Percentiles rank a stretch among this genome's conserved stretches.
Conservation (phyloP, 2,329 filamentous ascomycete genomes). For the Aureobasidium sp. region DNA sequence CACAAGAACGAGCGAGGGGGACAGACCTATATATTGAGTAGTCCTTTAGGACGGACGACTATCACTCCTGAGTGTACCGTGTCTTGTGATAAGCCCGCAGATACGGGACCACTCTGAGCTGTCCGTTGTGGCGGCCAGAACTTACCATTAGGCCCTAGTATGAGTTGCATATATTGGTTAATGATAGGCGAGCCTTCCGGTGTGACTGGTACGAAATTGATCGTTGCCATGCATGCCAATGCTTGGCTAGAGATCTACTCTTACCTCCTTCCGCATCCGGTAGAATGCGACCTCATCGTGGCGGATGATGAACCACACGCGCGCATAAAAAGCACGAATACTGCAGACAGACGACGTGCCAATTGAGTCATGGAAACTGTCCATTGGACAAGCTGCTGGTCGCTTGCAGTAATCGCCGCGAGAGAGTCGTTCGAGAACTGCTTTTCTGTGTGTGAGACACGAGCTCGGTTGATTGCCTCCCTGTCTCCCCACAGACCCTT, state of each 20-base stretch:
- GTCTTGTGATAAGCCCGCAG: slow-evolving; percentile 12
- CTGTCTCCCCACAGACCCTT: slow-evolving; percentile 11
- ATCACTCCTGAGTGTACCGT: neutral
- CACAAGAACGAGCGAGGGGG: neutral
- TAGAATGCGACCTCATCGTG: slow-evolving; percentile 18
- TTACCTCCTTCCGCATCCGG: slow-evolving; percentile 14
- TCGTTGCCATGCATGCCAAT: neutral
- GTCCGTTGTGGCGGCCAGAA: slow-evolving; percentile 17
- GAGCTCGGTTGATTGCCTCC: slow-evolving; percentile 3
- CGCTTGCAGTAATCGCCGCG: neutral
- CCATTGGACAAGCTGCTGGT: neutral
- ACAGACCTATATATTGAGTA: slow-evolving; percentile 3
- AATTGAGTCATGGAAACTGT: slow-evolving; percentile 11
- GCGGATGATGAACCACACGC: slow-evolving; percentile 10
- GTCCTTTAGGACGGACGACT: neutral
- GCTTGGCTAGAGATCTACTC: neutral
- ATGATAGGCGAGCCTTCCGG: slow-evolving; percentile 12
- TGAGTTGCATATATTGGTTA: slow-evolving; percentile 3
- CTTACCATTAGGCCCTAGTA: slow-evolving; percentile 5
- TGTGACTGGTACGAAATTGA: slow-evolving; percentile 5
- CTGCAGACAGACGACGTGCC: slow-evolving; percentile 6
- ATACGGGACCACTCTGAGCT: slow-evolving; percentile 5
- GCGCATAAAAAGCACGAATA: slow-evolving; percentile 20
- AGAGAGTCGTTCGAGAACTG: neutral
- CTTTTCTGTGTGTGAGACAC: neutral